Evolutionary conservation across 352 stramenopile genomes (phyloP).

Genomic region (Globisporangium alternatum): DNA sequence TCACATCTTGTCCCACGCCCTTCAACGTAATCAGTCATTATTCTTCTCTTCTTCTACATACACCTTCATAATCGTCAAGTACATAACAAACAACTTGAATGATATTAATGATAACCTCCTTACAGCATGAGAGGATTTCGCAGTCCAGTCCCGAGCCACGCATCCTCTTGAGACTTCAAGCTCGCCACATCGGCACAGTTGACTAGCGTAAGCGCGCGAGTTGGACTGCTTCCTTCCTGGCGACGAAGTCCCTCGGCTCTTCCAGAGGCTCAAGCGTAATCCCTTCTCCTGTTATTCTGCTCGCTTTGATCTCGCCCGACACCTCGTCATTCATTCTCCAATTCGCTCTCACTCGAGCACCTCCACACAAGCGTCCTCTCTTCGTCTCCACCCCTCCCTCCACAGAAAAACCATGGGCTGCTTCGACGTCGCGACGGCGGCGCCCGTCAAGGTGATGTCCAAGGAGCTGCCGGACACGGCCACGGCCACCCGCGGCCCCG

Average conservation of each 20-base stretch:
- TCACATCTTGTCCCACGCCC: background rate
- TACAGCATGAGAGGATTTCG: background rate
- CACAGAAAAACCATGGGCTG: conserved; percentile 5
- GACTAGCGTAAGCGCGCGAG: background rate
- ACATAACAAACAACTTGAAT: background rate
- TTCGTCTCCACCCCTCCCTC: background rate
- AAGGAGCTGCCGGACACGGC: conserved; percentile 17
- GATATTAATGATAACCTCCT: background rate
- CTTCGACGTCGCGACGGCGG: conserved; percentile 2
- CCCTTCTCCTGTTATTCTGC: background rate
- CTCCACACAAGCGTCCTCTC: background rate
- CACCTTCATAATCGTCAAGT: background rate
- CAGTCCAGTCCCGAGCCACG: background rate
- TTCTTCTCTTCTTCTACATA: background rate
- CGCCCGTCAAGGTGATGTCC: conserved; percentile 9
- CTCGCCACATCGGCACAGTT: background rate
- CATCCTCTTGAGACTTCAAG: background rate
- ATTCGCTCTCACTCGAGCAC: background rate
- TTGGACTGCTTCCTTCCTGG: background rate
- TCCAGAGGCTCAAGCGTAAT: background rate
- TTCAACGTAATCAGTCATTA: background rate
- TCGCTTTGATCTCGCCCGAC: too few species aligned
- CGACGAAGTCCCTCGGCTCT: background rate
- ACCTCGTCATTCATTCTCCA: background rate
- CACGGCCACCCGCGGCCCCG: conserved; percentile 26